A percentile compares a stretch with the other conserved stretches of the same genome.
Conservation (phyloP, 768 basidiomycete genomes). For the Leccinum rimulosum region DNA sequence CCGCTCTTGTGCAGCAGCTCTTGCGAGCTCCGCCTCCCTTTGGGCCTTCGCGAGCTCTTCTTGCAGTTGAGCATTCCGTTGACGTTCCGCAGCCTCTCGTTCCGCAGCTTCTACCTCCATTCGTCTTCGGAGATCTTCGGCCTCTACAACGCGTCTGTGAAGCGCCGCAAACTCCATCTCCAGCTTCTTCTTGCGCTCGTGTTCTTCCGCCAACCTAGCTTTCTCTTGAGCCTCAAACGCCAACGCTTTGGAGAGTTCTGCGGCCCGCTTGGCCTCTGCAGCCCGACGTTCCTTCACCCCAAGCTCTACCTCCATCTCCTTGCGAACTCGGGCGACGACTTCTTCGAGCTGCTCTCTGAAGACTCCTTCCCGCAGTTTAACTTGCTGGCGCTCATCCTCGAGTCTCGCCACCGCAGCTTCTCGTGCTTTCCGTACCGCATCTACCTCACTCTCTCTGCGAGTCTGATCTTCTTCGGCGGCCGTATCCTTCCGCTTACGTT, state of each 20-base stretch:
- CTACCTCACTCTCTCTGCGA: conserved; percentile 23
- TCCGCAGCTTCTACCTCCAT: conserved; percentile 30
- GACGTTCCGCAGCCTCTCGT: conserved; percentile 26
- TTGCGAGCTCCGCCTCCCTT: conserved; percentile 26
- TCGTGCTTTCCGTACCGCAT: conserved; percentile 10
- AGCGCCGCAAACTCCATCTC: conserved; percentile 28
- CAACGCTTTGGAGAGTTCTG: conserved; percentile 26
- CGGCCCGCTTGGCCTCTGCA: conserved; percentile 27
- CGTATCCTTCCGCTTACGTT: conserved; percentile 20
- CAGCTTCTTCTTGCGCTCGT: conserved; percentile 27
- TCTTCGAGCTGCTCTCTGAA: conserved; percentile 27
- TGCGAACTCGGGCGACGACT: conserved; percentile 26
- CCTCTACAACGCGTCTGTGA: conserved; percentile 24
- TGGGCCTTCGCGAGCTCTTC: conserved; percentile 31
- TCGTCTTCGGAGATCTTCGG: conserved; percentile 27
- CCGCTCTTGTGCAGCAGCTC: conserved; percentile 25
- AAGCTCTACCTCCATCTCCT: conserved; percentile 21
- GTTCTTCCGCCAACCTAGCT: conserved; percentile 29
- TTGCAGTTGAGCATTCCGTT: conserved; percentile 28
- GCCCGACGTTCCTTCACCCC: conserved; percentile 23
- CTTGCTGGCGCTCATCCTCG: conserved; percentile 28
- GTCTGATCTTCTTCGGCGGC: conserved; percentile 15
- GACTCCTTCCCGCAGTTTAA: conserved; percentile 21
- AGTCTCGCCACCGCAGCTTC: conserved; percentile 24
- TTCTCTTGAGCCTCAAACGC: conserved; percentile 31